These are phyloP conservation scores for Aspergillus tanneri DNA, from an alignment of 2,329 filamentous ascomycete genomes.

Conservation along the genomic window DNA sequence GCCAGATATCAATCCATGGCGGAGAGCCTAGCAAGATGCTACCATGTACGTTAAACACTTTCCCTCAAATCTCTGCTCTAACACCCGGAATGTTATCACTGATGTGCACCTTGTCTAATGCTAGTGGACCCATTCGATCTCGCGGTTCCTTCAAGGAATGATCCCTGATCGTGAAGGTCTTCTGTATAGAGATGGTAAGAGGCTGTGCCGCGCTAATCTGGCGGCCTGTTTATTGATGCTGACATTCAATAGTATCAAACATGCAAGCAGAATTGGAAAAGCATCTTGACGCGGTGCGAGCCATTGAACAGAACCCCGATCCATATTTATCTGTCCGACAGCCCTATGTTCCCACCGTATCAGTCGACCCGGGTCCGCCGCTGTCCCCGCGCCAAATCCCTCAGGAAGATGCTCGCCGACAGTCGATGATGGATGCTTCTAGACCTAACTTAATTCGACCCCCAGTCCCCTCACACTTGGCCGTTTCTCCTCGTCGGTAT, in stretches of 20 bases:
- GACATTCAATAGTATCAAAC: constrained; percentile 44
- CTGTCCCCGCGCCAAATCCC: constrained; percentile 84
- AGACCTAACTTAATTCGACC: constrained; percentile 70
- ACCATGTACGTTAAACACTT: constrained; percentile 51
- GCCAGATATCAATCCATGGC: constrained; percentile 77
- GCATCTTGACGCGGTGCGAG: constrained; percentile 59
- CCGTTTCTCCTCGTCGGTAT: constrained; percentile 75
- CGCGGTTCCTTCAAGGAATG: constrained; percentile 69
- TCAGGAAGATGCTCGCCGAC: constrained; percentile 76
- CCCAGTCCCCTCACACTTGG: constrained; percentile 76
- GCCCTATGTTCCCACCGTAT: constrained; percentile 61
- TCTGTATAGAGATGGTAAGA: constrained; percentile 77
- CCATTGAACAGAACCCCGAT: constrained; percentile 64
- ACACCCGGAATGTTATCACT: no score
- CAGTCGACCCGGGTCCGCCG: constrained; percentile 67
- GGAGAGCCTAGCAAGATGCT: constrained; percentile 73
- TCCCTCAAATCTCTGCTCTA: no score
- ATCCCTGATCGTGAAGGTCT: constrained; percentile 73
- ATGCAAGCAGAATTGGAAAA: constrained; percentile 65
- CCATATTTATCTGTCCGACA: constrained; percentile 62
- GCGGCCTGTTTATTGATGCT: constrained; percentile 17
- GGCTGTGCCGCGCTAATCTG: no score
- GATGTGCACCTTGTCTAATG: not conserved
- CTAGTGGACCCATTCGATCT: constrained; percentile 81
- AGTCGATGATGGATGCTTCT: constrained; percentile 63